These are phyloP conservation scores for Teratosphaeria pseudoeucalypti DNA, from an alignment of 2,329 filamentous ascomycete species.

Conservation along the genomic window DNA sequence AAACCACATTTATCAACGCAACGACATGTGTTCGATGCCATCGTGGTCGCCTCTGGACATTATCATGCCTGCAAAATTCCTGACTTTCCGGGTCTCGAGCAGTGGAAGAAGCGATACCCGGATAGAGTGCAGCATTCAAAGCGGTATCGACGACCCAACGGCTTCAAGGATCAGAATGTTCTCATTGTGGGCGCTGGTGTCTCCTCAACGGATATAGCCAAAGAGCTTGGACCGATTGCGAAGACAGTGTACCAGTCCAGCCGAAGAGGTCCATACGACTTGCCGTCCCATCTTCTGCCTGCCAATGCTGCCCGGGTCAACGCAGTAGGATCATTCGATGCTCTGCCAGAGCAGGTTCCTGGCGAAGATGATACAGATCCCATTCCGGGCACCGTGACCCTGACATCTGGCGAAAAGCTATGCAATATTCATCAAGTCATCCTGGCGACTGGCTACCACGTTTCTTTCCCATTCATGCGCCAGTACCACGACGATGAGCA, in stretches of 20 bases:
- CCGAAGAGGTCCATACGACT: slow-evolving; percentile 50
- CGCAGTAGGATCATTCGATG: slow-evolving; percentile 39
- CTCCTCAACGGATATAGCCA: slow-evolving; percentile 45
- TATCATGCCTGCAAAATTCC: slow-evolving; percentile 44
- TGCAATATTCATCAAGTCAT: slow-evolving; percentile 51
- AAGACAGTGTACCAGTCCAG: slow-evolving; percentile 45
- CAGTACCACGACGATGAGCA: slow-evolving; percentile 39
- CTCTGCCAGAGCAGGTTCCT: slow-evolving; percentile 9
- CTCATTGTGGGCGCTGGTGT: slow-evolving; percentile 47
- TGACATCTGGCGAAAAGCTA: slow-evolving; percentile 45
- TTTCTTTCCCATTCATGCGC: slow-evolving; percentile 54
- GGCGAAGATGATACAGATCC: slow-evolving; percentile 15
- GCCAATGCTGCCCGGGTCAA: slow-evolving; percentile 42
- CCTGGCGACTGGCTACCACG: slow-evolving; percentile 59
- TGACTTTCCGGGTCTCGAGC: slow-evolving; percentile 36
- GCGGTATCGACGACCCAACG: slow-evolving; percentile 36
- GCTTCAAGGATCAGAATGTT: slow-evolving; percentile 46
- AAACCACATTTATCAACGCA: background rate
- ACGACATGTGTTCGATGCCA: slow-evolving; percentile 33
- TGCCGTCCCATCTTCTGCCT: slow-evolving; percentile 45
- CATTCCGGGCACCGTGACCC: slow-evolving; percentile 41
- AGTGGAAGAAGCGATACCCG: slow-evolving; percentile 38
- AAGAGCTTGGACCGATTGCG: slow-evolving; percentile 38
- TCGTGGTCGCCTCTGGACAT: slow-evolving; percentile 46
- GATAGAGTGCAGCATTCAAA: slow-evolving; percentile 42